A percentile compares a stretch with the other conserved stretches of the same genome.
phyloP scores from a whole-genome alignment of 1,284 basidiomycete species.

The Cryptococcus jaspeensis region DNA sequence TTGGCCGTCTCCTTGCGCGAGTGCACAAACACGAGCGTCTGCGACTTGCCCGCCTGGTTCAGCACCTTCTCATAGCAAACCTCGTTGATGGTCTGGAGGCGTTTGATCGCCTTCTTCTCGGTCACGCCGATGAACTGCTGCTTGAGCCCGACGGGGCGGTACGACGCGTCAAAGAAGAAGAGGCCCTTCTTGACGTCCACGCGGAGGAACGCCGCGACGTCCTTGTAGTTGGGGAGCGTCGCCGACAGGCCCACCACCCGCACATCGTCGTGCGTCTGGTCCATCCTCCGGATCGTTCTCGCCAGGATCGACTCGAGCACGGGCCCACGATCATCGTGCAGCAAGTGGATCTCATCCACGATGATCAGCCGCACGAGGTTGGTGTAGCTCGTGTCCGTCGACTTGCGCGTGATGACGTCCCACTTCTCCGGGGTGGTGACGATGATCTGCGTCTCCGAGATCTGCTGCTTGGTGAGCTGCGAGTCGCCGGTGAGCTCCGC shows the following conservation, averaged over 20 bases:
- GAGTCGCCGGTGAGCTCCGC: conserved; percentile 96
- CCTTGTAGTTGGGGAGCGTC: conserved; percentile 95
- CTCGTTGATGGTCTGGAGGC: conserved; percentile 97
- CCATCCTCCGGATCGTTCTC: conserved; percentile 89
- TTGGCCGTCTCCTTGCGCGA: conserved; percentile 98
- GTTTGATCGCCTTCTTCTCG: conserved; percentile 99
- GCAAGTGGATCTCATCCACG: conserved; percentile 95
- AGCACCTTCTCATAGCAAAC: conserved; percentile 99
- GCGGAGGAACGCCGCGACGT: conserved; percentile 97
- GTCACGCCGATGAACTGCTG: conserved; percentile 98
- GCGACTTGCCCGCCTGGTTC: conserved; percentile 78
- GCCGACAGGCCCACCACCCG: conserved; percentile 94
- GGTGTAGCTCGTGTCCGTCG: conserved; percentile 93
- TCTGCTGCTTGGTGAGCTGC: conserved; percentile 98
- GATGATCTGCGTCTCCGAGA: conserved; percentile 95
- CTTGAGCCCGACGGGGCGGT: conserved; percentile 90
- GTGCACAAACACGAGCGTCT: conserved; percentile 91
- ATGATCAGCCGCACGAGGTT: conserved; percentile 96
- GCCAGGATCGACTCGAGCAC: conserved; percentile 92
- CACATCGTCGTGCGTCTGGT: conserved; percentile 89
- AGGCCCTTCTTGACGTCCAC: conserved; percentile 90
- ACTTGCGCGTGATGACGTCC: conserved; percentile 99
- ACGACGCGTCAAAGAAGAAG: conserved; percentile 95
- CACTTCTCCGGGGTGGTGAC: conserved; percentile 99
- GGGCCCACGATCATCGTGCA: conserved; percentile 98